Evolutionary conservation across 2,329 filamentous ascomycete genomes (phyloP).

Genomic region (Claviceps spartinae): DNA sequence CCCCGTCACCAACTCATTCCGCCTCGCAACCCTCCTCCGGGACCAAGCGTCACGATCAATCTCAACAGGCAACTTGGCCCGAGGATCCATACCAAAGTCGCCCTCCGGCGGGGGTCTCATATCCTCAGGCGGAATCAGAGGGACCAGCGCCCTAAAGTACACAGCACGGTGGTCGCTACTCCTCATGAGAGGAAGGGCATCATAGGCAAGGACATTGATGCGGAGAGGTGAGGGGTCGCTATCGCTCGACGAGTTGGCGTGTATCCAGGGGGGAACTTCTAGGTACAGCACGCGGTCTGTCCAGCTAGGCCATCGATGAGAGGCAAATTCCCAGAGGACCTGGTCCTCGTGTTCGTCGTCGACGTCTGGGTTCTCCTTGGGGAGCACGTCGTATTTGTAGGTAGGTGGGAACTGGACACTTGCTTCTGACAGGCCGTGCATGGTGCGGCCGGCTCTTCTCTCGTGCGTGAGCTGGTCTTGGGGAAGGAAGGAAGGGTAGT

Average conservation of each 20-base stretch:
- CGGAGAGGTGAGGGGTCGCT: slow-evolving; percentile 10
- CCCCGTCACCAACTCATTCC: slow-evolving; percentile 34
- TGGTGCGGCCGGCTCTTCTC: slow-evolving; percentile 49
- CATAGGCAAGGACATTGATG: slow-evolving; percentile 51
- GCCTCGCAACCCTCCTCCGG: slow-evolving; percentile 31
- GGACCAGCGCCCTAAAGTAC: slow-evolving; percentile 54
- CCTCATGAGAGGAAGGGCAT: slow-evolving; percentile 62
- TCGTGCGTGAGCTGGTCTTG: slow-evolving; percentile 72
- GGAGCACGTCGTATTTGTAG: slow-evolving; percentile 64
- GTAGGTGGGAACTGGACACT: slow-evolving; percentile 74
- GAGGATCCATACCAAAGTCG: slow-evolving; percentile 21
- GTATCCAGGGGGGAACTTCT: slow-evolving; percentile 41
- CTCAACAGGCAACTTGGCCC: slow-evolving; percentile 33
- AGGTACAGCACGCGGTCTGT: slow-evolving; percentile 82
- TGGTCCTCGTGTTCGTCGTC: slow-evolving; percentile 16
- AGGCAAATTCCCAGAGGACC: slow-evolving; percentile 58
- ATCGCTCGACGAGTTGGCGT: slow-evolving; percentile 15
- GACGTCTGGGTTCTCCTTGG: slow-evolving; percentile 7
- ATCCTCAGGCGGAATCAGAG: slow-evolving; percentile 34
- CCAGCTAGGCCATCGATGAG: slow-evolving; percentile 81
- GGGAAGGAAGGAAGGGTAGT: slow-evolving; percentile 54
- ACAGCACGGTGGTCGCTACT: slow-evolving; percentile 84
- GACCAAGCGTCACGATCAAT: slow-evolving; percentile 43
- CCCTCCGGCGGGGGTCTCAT: slow-evolving; percentile 20
- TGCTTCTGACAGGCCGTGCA: slow-evolving; percentile 68